These are phyloP conservation scores for Aspergillus coremiiformis DNA, from an alignment of 495 filamentous ascomycete genomes.

Conservation along the genomic window DNA sequence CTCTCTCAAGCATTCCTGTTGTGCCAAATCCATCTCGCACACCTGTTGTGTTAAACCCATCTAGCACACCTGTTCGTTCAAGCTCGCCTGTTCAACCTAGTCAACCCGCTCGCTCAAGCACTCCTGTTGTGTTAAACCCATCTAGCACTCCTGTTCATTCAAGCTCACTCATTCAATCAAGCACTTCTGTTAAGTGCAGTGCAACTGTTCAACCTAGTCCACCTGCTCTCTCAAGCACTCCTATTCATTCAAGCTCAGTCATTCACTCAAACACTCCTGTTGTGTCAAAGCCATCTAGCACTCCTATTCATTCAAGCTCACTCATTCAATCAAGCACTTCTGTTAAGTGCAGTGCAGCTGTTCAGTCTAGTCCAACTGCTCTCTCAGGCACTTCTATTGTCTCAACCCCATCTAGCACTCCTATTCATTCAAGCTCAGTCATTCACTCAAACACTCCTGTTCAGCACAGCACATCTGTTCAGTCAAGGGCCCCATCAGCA, in stretches of 20 bases:
- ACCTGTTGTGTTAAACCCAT: background rate
- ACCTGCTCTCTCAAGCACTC: conserved; percentile 2
- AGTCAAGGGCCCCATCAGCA: too few species aligned
- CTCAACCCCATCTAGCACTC: background rate
- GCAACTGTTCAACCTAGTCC: background rate
- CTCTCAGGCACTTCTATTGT: background rate
- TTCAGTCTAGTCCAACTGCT: background rate
- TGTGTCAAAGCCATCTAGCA: background rate
- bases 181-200: background rate
- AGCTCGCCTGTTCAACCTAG: too few species aligned
- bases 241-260: background rate
- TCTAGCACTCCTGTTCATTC: background rate
- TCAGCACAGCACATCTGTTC: background rate
- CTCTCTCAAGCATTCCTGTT: conserved; percentile 3
- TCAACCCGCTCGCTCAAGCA: background rate
- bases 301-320: conserved; percentile 1
- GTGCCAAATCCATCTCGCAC: conserved; percentile 4
- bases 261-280: background rate
- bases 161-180: background rate
- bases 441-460: background rate
- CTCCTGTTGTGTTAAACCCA: background rate
- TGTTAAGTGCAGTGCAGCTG: background rate
- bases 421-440: conserved; percentile 1
- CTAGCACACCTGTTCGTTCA: background rate
- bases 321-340: background rate